Base-by-base conservation (phyloP, 257 asterid species). In the Marsdenia floribunda region DNA sequence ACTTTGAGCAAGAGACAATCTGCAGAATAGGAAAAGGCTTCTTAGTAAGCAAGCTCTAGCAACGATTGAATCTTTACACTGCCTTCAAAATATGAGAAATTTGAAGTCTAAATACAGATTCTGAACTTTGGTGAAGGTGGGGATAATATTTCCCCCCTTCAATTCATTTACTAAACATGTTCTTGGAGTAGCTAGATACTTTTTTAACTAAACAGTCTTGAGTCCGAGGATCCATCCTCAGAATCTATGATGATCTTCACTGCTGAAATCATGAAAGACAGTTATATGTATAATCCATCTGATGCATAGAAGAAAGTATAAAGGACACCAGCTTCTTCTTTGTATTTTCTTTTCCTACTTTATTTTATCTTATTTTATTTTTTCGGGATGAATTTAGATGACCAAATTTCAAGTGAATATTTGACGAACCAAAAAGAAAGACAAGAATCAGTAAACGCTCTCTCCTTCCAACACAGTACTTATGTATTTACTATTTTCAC, bases 1-100 rank as follows among this genome's bases (percentile, higher is more conserved):
- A 92, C 83, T 86, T 91, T 67, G 96, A 92, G 82, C 98, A 94
- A 60, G 98, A 88, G 46, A 87, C 97, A 70, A 89, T 83, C 97
- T 94, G 92, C 78, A 82, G 73, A 72, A 76, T 52, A 60, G 55
- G 73, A 66, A 61, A 61, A 67, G 54, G 18, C 19, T 12, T 50
- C 35, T 67, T 61, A 18, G 21, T 21, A 65, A 71, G 12, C 33
- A 65, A 71, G 6, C 33, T 54, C 14, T 65, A 55, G 64, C 22
- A 71, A 61, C 47, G 47, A 5, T 54, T 40, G 71, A 60, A 54
- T 44, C 13, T 10, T 38, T 53, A 21, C 8, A 0, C 47, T 19
- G 40, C 49, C 21, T 68, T 10, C n/a, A 18, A 35, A 73, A 57
- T 38, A 42, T 24, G 19, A 57, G 53, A 5, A 21, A 73, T 33